A percentile compares a stretch with the other conserved stretches of the same genome.
These are phyloP conservation scores for Fabrea salina DNA, from an alignment of 169 alveolate species.

Conservation along the genomic window DNA sequence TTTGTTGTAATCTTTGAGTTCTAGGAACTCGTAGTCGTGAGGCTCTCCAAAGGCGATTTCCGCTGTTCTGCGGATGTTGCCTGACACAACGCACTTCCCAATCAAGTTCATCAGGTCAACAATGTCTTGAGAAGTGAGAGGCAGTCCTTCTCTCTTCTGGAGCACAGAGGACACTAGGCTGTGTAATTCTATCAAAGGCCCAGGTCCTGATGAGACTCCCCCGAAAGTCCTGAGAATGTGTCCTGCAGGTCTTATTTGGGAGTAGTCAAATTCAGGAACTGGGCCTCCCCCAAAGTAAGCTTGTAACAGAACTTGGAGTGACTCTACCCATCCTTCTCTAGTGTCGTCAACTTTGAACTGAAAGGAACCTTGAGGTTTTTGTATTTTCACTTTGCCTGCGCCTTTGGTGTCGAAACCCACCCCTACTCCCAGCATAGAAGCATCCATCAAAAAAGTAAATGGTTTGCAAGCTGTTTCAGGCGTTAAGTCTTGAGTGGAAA, in stretches of 20 bases:
- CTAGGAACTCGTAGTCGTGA: slow-evolving; percentile 42
- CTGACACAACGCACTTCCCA: slow-evolving; percentile 59
- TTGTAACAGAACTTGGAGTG: slow-evolving; percentile 18
- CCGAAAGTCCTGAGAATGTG: slow-evolving; percentile 49
- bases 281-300: slow-evolving; percentile 21
- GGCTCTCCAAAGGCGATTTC: slow-evolving; percentile 60
- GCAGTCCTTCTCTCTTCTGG: neutral
- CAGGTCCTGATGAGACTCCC: slow-evolving; percentile 57
- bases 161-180: neutral
- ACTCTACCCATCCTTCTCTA: slow-evolving; percentile 61
- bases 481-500: slow-evolving; percentile 31
- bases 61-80: slow-evolving; percentile 58
- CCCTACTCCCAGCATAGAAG: slow-evolving; percentile 61
- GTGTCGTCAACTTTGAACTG: slow-evolving; percentile 36
- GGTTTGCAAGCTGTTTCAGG: neutral
- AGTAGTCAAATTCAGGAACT: slow-evolving; percentile 35
- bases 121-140: slow-evolving; percentile 38
- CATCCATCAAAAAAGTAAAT: slow-evolving; percentile 54
- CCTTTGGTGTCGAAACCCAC: slow-evolving; percentile 70
- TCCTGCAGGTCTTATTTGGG: slow-evolving; percentile 55
- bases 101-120: slow-evolving; percentile 62
- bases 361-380: neutral
- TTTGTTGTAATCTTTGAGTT: slow-evolving; percentile 45
- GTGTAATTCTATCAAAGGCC: slow-evolving; percentile 40
- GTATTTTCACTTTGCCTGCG: neutral